Conservation (phyloP, 164 flowering plant genomes). For the Dillenia turbinata region DNA sequence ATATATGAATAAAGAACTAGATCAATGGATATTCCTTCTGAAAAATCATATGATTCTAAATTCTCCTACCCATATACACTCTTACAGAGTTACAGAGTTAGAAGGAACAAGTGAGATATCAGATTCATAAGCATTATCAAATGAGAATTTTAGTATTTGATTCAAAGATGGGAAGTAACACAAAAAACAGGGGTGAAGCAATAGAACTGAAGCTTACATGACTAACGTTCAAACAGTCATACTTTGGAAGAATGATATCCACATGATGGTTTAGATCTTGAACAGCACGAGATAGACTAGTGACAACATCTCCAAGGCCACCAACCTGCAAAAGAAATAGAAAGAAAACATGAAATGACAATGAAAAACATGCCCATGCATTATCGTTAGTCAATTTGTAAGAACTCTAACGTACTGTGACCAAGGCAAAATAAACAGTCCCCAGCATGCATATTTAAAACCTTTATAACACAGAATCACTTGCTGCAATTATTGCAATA, state of each 20-base stretch:
- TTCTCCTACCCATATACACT: not conserved
- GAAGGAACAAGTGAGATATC: too few species aligned
- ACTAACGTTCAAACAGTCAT: slow-evolving; percentile 81
- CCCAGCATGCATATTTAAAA: too few species aligned
- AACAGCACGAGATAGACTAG: slow-evolving; percentile 96
- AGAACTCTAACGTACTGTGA: too few species aligned
- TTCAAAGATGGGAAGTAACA: too few species aligned
- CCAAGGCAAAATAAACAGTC: too few species aligned
- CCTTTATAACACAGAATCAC: too few species aligned
- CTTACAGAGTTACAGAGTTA: not conserved
- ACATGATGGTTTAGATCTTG: slow-evolving; percentile 92
- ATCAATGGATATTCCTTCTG: too few species aligned
- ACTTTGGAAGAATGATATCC: slow-evolving; percentile 92
- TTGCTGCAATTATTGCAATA: too few species aligned
- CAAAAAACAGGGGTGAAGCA: not conserved
- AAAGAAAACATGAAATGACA: slow-evolving; percentile 5
- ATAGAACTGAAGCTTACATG: slow-evolving; percentile 58
- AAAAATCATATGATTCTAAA: not conserved
- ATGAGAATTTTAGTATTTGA: too few species aligned
- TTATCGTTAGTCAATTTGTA: too few species aligned
- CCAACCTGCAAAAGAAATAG: slow-evolving; percentile 66
- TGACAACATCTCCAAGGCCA: slow-evolving; percentile 98
- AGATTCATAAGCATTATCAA: too few species aligned
- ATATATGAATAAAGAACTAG: too few species aligned
- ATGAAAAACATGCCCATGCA: not conserved